phyloP scores from a whole-genome alignment of 1,284 basidiomycete genomes.

The Afroboletus lepidellus region DNA sequence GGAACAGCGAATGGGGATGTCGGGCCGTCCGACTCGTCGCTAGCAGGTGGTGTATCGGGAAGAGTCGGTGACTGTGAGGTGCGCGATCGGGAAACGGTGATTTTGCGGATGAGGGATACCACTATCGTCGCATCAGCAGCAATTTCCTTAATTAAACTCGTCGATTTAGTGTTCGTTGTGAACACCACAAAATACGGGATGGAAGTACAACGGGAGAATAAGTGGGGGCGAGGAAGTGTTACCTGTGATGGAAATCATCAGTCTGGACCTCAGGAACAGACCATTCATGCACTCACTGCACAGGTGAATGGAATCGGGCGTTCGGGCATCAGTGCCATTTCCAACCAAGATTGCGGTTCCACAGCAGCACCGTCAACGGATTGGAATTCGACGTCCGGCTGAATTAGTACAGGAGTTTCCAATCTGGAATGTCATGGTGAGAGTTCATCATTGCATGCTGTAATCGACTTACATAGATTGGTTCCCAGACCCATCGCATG shows the following conservation, averaged over 20 bases:
- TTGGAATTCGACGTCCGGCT: conserved; percentile 58
- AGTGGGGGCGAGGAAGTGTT: conserved; percentile 57
- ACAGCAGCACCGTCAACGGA: conserved; percentile 49
- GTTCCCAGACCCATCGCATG: conserved; percentile 42
- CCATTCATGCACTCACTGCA: conserved; percentile 43
- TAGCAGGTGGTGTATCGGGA: conserved; percentile 47
- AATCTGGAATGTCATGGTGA: conserved; percentile 40
- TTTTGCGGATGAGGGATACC: conserved; percentile 57
- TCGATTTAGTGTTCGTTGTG: conserved; percentile 56
- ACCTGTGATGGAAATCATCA: conserved; percentile 41
- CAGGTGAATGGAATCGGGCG: conserved; percentile 61
- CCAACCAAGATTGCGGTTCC: conserved; percentile 57
- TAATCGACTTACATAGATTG: conserved; percentile 45
- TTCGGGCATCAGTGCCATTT: conserved; percentile 62
- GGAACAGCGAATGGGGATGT: conserved; percentile 19
- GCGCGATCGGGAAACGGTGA: conserved; percentile 45
- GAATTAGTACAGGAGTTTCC: conserved; percentile 60
- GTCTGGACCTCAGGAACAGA: not conserved
- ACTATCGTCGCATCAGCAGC: conserved; percentile 66
- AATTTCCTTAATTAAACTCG: conserved; percentile 56
- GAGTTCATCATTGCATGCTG: not conserved
- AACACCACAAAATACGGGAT: conserved; percentile 73
- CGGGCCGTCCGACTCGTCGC: conserved; percentile 46
- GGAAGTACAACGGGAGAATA: conserved; percentile 54
- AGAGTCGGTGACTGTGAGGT: conserved; percentile 39